Evolutionary conservation across 805 yeast genomes (phyloP), one percentile per base, ranked within the genome.

Genomic region (Zygosaccharomyces kombuchaensis): DNA sequence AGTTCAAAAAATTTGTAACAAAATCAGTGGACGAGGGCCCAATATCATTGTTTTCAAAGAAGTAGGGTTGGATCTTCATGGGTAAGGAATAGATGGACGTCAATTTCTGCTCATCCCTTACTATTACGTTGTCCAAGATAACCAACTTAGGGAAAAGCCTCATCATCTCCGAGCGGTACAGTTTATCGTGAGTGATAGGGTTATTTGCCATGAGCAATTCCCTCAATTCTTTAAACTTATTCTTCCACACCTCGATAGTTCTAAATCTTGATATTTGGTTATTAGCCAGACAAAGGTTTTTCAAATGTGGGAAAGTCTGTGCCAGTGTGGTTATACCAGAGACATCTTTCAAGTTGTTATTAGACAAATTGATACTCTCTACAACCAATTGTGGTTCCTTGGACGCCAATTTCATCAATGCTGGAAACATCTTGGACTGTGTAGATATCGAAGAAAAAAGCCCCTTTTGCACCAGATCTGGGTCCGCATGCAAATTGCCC

Each of bases 341-440:
- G 31, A 87, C 73, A 57, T 87, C 95, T 21, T 68, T 66, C 32
- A 93, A 65, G 45, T 74, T 73, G 62, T 93, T 85, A 45, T 71
- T 71, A 16, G 90, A 77, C 29, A 88, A 64, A 62, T 82, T 85
- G 6, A 90, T 78, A 46, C 88, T 82, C 25, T 81, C 83, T 3
- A 89, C 83, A 6, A 60, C 60, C 19, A 67, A 56, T 27, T 60
- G 57, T 1, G 63, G 62, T 22, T 77, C 80, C 43, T 78, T 77
- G 3, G 71, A 67, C 1, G 96, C 96, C 7, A 91, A 66, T 60
- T 84, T 86, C 84, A 91, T 79, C 53, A 93, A 68, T 0, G 98
- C 98, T 9, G 88, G 84, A 63, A 91, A 88, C 76, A 89, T 82
- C 65, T 91, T 93, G 10, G 90, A 75, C 27, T 82, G 75, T 1